Conservation (phyloP, 2,329 filamentous ascomycete species). For the Ciborinia camelliae region DNA sequence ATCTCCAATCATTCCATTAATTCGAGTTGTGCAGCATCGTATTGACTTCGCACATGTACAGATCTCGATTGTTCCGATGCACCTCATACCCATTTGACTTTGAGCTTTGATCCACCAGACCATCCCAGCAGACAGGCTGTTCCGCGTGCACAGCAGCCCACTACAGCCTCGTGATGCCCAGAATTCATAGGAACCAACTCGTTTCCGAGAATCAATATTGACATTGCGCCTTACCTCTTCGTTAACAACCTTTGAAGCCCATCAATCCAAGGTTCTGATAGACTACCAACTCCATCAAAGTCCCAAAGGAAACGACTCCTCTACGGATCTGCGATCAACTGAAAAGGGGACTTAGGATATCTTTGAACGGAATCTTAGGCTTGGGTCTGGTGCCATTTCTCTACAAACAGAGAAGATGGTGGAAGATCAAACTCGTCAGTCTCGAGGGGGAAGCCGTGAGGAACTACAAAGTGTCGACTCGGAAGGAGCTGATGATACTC, state of each 20-base stretch:
- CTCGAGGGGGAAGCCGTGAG: slow-evolving; percentile 17
- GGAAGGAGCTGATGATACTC: background rate
- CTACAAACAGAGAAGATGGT: slow-evolving; percentile 22
- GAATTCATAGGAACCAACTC: background rate
- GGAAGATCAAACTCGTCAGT: slow-evolving; percentile 18
- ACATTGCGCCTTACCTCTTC: background rate
- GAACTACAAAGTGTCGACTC: slow-evolving; percentile 12
- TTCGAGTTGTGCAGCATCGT: background rate
- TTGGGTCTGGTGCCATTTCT: background rate
- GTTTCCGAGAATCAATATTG: background rate
- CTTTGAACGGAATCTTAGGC: background rate
- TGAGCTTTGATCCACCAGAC: slow-evolving; percentile 18
- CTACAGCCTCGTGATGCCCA: slow-evolving; percentile 17
- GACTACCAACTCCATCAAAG: background rate
- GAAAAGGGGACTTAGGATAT: background rate
- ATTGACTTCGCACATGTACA: slow-evolving; percentile 12
- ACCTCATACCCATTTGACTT: slow-evolving; percentile 2
- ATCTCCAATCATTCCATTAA: background rate
- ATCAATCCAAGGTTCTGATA: background rate
- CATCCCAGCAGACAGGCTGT: slow-evolving; percentile 4
- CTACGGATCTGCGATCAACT: background rate
- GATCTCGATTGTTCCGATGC: slow-evolving; percentile 5
- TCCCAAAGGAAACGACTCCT: background rate
- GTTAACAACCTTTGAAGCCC: background rate
- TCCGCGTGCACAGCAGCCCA: slow-evolving; percentile 11